Percentiles rank a stretch among this genome's conserved stretches.
Evolutionary conservation across 257 asterid genomes (phyloP).

Genomic region (Solanum chiquidenum): DNA sequence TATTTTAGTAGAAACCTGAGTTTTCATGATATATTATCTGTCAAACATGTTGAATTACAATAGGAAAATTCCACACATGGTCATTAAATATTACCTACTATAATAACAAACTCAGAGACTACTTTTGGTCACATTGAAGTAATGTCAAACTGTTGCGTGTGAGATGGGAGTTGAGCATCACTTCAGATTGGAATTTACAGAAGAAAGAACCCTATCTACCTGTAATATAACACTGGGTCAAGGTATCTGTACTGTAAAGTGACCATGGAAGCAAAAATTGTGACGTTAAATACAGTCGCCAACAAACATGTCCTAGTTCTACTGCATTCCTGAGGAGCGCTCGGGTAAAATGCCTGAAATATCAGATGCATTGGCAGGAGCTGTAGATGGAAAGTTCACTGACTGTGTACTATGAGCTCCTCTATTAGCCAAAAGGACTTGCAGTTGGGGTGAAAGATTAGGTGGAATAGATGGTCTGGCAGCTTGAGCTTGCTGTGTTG

Average conservation of each 20-base stretch:
- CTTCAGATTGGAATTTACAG: neutral
- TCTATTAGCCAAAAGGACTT: slow-evolving; percentile 17
- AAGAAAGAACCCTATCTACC: neutral
- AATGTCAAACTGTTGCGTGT: neutral
- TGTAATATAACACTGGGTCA: neutral
- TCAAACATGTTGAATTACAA: neutral
- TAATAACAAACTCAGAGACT: neutral
- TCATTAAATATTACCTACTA: neutral
- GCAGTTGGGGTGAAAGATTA: slow-evolving; percentile 18
- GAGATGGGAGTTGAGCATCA: neutral
- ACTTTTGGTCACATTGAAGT: neutral
- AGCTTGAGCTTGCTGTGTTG: slow-evolving; percentile 40
- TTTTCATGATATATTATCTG: neutral
- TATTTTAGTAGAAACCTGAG: neutral
- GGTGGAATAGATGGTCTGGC: slow-evolving; percentile 19
- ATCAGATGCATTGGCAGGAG: slow-evolving; percentile 11
- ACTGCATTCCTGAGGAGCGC: slow-evolving; percentile 16
- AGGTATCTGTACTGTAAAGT: neutral
- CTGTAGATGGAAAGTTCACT: neutral
- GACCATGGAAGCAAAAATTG: neutral
- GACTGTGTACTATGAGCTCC: slow-evolving; percentile 9
- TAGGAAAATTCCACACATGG: neutral
- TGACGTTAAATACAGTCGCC: neutral
- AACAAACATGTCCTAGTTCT: neutral
- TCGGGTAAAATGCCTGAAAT: slow-evolving; percentile 15